Percentiles rank a stretch among this genome's conserved stretches.
phyloP scores from a whole-genome alignment of 768 basidiomycete species.

The Mycena vulgaris region DNA sequence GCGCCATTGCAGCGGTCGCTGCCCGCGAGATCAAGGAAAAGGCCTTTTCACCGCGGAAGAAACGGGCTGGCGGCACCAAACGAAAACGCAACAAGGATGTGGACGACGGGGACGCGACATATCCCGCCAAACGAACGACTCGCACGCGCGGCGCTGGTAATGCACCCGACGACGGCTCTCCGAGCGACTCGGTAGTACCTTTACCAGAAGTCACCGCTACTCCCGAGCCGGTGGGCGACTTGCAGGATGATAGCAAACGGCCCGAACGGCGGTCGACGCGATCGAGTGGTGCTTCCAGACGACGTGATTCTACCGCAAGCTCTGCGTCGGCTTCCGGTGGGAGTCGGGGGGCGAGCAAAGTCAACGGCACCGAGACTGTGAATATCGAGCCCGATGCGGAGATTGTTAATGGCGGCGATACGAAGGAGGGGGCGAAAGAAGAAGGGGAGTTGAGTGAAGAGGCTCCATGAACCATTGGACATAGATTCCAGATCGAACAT shows the following conservation, averaged over 20 bases:
- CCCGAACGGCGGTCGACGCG: constrained; percentile 65
- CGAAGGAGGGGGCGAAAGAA: constrained; percentile 53
- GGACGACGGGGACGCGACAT: constrained; percentile 77
- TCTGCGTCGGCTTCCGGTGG: constrained; percentile 46
- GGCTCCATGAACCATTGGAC: not conserved
- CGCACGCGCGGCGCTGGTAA: constrained; percentile 63
- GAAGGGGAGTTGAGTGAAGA: constrained; percentile 60
- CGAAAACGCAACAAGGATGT: constrained; percentile 71
- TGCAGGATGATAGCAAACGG: constrained; percentile 50
- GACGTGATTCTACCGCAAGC: constrained; percentile 69
- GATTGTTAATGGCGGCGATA: constrained; percentile 34
- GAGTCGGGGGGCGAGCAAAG: constrained; percentile 27
- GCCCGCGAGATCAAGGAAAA: constrained; percentile 44
- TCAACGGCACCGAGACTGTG: constrained; percentile 12
- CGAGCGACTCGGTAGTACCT: constrained; percentile 46
- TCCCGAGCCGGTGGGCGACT: constrained; percentile 50
- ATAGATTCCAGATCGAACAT: not conserved
- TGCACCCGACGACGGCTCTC: constrained; percentile 60
- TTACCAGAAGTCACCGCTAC: constrained; percentile 43
- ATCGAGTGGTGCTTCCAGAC: constrained; percentile 56
- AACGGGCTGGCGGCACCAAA: constrained; percentile 54
- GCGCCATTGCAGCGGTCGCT: constrained; percentile 35
- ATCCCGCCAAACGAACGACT: constrained; percentile 75
- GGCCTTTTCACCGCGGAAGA: constrained; percentile 31
- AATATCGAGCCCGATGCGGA: constrained; percentile 25